Conservation (phyloP, 306 rosid species). For the Lathyrus sativus region DNA sequence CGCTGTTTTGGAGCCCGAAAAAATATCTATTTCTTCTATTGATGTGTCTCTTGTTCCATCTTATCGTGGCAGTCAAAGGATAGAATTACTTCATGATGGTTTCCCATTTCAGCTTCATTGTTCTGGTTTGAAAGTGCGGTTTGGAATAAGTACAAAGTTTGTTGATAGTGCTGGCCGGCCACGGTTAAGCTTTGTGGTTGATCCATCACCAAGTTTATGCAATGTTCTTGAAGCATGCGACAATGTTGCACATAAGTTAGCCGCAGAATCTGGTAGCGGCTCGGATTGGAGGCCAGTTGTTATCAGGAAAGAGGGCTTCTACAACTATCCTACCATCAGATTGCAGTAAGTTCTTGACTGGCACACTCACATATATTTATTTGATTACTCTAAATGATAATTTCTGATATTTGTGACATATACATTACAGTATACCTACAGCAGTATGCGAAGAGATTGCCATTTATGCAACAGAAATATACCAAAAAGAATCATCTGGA, state of each 20-base stretch:
- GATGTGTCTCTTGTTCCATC: conserved; percentile 56
- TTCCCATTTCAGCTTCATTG: conserved; percentile 63
- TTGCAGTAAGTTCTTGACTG: conserved; percentile 73
- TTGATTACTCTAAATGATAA: conserved; percentile 1
- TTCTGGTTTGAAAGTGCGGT: conserved; percentile 73
- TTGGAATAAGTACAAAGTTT: conserved; percentile 77
- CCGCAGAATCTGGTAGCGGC: conserved; percentile 58
- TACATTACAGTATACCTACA: conserved; percentile 69
- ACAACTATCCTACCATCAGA: conserved; percentile 80
- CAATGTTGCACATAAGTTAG: conserved; percentile 53
- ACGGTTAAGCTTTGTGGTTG: conserved; percentile 65
- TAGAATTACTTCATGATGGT: conserved; percentile 67
- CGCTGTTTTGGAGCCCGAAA: conserved; percentile 57
- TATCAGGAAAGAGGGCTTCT: conserved; percentile 63
- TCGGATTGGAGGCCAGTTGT: conserved; percentile 87
- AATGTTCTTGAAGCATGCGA: conserved; percentile 81
- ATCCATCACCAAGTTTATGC: conserved; percentile 66
- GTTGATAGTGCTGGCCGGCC: conserved; percentile 76
- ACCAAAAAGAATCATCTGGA: conserved; percentile 72
- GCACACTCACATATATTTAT: not conserved
- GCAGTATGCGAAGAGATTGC: conserved; percentile 53
- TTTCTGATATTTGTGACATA: conserved; percentile 30
- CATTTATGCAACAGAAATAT: conserved; percentile 77
- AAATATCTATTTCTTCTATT: conserved; percentile 59
- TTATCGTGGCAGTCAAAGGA: conserved; percentile 62